Conservation (phyloP, 176 grass and related monocot species). For the bread wheat (Triticum aestivum) region IWGSC_CS_RefSeq_v2.1 NC_057801.1:5706896-5707395, state of each 20-base stretch:
- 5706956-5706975: conserved; percentile 38
- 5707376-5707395: conserved; percentile 51
- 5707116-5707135: conserved; percentile 84
- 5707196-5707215: conserved; percentile 77
- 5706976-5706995: conserved; percentile 42
- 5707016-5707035: conserved; percentile 4
- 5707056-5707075: conserved; percentile 44
- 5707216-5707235: neutral
- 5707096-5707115: conserved; percentile 63
- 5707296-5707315: conserved; percentile 30
- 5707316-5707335: conserved; percentile 48
- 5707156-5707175: conserved; percentile 71
- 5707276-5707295: conserved; percentile 15
- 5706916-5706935: conserved; percentile 36
- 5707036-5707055: neutral
- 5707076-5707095: conserved; percentile 49
- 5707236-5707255: conserved; percentile 34
- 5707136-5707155: conserved; percentile 80
- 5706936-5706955: conserved; percentile 41
- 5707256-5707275: conserved; percentile 34
- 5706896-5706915: conserved; percentile 50
- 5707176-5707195: conserved; percentile 74
- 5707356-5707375: conserved; percentile 93
- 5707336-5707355: conserved; percentile 90
- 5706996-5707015: conserved; percentile 48